Evolutionary conservation across 2,329 filamentous ascomycete genomes (phyloP), one percentile per base, ranked within the genome.

Genomic region (Phoma sp.): DNA sequence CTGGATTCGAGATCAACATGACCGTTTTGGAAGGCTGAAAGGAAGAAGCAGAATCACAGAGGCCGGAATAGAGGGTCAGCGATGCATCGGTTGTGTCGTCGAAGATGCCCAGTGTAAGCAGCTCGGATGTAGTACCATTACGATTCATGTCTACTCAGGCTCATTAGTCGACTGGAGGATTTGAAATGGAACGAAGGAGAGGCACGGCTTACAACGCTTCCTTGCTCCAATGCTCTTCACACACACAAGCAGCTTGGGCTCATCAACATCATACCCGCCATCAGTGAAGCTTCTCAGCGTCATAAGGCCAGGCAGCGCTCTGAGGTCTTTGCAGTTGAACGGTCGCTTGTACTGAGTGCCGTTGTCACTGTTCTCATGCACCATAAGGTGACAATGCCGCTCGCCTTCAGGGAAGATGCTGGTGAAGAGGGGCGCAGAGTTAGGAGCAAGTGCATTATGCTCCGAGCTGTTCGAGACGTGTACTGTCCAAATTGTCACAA

Each of bases 331-430:
- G 47, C 77, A 78, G 5, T 77, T 77, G 19, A 84, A 73, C 12
- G 84, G 84, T 25, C 62, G 70, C 32, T 78, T 81, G 63, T 78
- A 80, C 51, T 79, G 72, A 8, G 61, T 68, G 15, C 77, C 70
- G 32, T 78, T 72, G 46, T 81, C 78, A 36, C 72, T 75, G 25
- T 80, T 79, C n/a, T 78, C 73, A 48, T 86, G 80, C 10, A 86
- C 69, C 69, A 81, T 80, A 44, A 87, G 73, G 55, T 85, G 80
- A 38, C 81, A 84, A 37, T 78, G 77, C 6, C 78, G 78, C 50
- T 84, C 80, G 7, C 83, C 78, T 36, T 84, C 82, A 0, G 84
- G 85, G 48, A 85, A 86, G 27, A 88, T 78, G n/a, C 80, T 82
- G 0, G 82, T 81, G 47, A 81, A 81, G 19, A 83, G 70, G 1